Evolutionary conservation across 78 protist genomes (phyloP).

Genomic region (Cavenderia fasciculata): DNA sequence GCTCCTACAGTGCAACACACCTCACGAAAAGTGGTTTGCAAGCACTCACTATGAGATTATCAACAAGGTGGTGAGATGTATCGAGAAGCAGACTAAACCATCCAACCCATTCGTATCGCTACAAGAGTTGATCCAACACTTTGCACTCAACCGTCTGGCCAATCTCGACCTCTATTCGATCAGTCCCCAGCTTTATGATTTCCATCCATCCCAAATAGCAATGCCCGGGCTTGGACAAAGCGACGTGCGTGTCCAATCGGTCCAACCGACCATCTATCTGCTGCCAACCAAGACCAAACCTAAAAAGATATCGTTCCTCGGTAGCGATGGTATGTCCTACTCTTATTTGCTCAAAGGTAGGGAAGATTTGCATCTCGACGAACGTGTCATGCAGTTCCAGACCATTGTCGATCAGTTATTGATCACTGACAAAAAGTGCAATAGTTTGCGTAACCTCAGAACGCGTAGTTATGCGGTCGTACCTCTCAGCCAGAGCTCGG

Average conservation of each 20-base stretch:
- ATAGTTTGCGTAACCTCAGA: constrained; percentile 19
- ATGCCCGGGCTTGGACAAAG: constrained; percentile 57
- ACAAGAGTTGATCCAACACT: constrained; percentile 30
- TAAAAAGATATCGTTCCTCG: constrained; percentile 84
- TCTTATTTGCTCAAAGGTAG: constrained; percentile 89
- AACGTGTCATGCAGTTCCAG: constrained; percentile 93
- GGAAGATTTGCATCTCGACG: constrained; percentile 94
- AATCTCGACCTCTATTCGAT: background rate
- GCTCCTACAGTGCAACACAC: constrained; percentile 6
- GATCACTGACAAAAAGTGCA: constrained; percentile 8
- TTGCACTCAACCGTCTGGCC: constrained; percentile 4
- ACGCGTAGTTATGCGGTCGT: constrained; percentile 88
- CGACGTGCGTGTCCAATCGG: constrained; percentile 8
- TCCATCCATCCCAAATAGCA: constrained; percentile 19
- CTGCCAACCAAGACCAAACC: constrained; percentile 94
- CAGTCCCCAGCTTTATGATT: constrained; percentile 11
- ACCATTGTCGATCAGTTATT: constrained; percentile 76
- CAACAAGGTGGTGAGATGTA: background rate
- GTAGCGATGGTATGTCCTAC: constrained; percentile 85
- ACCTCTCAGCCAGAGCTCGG: constrained; percentile 87
- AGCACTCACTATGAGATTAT: constrained; percentile 29
- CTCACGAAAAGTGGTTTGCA: constrained; percentile 71
- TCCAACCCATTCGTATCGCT: constrained; percentile 21
- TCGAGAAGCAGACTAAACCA: constrained; percentile 51
- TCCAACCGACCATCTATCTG: constrained; percentile 55